Evolutionary conservation across 2,329 filamentous ascomycete genomes (phyloP).

Genomic region (Bimuria novae-zelandiae): DNA sequence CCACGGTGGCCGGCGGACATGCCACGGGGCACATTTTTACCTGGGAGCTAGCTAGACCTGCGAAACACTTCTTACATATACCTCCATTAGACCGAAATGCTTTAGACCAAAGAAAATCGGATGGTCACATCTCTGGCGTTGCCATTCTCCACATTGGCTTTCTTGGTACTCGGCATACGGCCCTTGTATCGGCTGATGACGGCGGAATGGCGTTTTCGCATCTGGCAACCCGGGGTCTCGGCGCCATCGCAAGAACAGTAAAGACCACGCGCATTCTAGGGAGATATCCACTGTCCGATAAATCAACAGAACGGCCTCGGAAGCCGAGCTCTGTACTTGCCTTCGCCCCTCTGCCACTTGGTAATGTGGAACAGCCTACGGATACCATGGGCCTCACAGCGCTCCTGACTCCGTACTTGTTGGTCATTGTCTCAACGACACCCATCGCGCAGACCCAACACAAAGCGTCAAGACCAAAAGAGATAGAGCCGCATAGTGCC

Average conservation of each 20-base stretch:
- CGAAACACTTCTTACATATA: conserved; percentile 86
- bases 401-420: conserved; percentile 90
- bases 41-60: conserved; percentile 86
- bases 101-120: conserved; percentile 66
- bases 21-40: conserved; percentile 91
- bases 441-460: conserved; percentile 95
- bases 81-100: conserved; percentile 72
- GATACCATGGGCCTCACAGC: conserved; percentile 90
- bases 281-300: conserved; percentile 76
- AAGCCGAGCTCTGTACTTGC: conserved; percentile 95
- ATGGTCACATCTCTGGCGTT: conserved; percentile 81
- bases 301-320: conserved; percentile 66
- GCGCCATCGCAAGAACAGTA: conserved; percentile 80
- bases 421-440: conserved; percentile 97
- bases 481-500: conserved; percentile 84
- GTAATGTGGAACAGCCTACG: conserved; percentile 89
- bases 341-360: conserved; percentile 86
- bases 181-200: conserved; percentile 92
- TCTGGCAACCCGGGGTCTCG: conserved; percentile 87
- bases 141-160: conserved; percentile 92
- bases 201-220: conserved; percentile 98
- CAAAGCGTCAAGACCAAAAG: conserved; percentile 88
- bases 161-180: conserved; percentile 88
- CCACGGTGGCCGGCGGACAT: conserved; percentile 88
- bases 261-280: conserved; percentile 91